These are phyloP conservation scores for Furcasterigmium furcatum DNA, from an alignment of 2,329 filamentous ascomycete species.

Conservation along the genomic window DNA sequence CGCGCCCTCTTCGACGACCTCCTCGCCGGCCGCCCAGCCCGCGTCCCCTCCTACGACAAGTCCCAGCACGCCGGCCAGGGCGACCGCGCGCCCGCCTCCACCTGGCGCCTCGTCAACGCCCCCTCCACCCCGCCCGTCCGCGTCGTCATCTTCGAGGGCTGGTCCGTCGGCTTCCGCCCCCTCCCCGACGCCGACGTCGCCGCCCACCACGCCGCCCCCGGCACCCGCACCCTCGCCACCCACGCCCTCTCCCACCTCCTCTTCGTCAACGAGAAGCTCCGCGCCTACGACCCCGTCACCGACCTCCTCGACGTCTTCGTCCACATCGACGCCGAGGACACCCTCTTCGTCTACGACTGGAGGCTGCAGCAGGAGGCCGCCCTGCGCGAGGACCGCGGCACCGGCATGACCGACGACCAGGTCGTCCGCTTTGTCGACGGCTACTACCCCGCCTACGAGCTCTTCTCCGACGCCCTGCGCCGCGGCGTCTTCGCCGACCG, in stretches of 20 bases:
- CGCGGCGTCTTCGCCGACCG: slow-evolving; percentile 50
- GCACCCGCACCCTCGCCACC: slow-evolving; percentile 41
- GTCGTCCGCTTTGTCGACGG: slow-evolving; percentile 70
- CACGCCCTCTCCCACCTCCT: slow-evolving; percentile 47
- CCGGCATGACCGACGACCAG: slow-evolving; percentile 79
- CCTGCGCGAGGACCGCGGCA: slow-evolving; percentile 62
- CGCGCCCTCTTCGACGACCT: slow-evolving; percentile 58
- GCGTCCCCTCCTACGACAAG: slow-evolving; percentile 80
- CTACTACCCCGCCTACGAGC: slow-evolving; percentile 70
- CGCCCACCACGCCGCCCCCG: slow-evolving; percentile 45
- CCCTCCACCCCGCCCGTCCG: slow-evolving; percentile 43
- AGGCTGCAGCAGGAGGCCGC: slow-evolving; percentile 75
- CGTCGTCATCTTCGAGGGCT: slow-evolving; percentile 82
- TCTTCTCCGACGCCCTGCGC: slow-evolving; percentile 60
- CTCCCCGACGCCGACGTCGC: slow-evolving; percentile 49
- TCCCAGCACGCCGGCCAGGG: slow-evolving; percentile 72
- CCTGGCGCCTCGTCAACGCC: slow-evolving; percentile 59
- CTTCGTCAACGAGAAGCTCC: slow-evolving; percentile 46
- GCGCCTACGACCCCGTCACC: slow-evolving; percentile 45
- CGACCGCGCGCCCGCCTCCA: slow-evolving; percentile 61
- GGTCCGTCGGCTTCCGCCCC: slow-evolving; percentile 82
- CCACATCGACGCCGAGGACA: slow-evolving; percentile 67
- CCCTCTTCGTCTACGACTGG: slow-evolving; percentile 80
- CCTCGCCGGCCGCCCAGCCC: slow-evolving; percentile 47
- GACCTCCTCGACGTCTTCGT: slow-evolving; percentile 51